phyloP scores from a whole-genome alignment of 2,329 filamentous ascomycete species.

The Pyrenochaeta sp. region DNA sequence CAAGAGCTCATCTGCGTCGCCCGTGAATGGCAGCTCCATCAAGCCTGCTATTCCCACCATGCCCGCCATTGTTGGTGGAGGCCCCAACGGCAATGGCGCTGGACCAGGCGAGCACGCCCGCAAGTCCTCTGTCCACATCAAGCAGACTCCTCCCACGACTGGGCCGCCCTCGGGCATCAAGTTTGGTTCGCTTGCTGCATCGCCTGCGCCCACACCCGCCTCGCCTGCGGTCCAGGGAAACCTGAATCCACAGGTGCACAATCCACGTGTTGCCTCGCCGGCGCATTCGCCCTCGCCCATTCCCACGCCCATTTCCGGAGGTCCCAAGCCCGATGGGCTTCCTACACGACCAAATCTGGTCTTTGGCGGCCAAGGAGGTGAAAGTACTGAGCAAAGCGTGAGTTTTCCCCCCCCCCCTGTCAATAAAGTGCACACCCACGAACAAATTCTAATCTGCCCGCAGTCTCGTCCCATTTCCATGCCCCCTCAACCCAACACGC shows the following conservation, averaged over 20 bases:
- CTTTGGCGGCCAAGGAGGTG: conserved; percentile 84
- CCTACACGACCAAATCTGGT: conserved; percentile 74
- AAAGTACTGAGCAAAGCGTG: conserved; percentile 74
- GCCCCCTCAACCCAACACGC: conserved; percentile 55
- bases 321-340: conserved; percentile 79
- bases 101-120: conserved; percentile 73
- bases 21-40: conserved; percentile 85
- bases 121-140: conserved; percentile 94
- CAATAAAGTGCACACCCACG: not conserved
- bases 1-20: conserved; percentile 64
- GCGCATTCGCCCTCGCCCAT: conserved; percentile 92
- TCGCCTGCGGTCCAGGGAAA: conserved; percentile 71
- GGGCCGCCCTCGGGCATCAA: conserved; percentile 69
- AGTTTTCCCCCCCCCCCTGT: conserved; percentile 52
- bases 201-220: conserved; percentile 71
- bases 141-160: conserved; percentile 72
- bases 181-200: conserved; percentile 77
- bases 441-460: conserved; percentile 25
- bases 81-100: conserved; percentile 70
- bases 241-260: conserved; percentile 62
- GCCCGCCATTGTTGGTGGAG: conserved; percentile 69
- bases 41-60: conserved; percentile 72
- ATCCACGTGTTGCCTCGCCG: conserved; percentile 82
- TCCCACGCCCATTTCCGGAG: conserved; percentile 86
- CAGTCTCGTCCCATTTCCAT: conserved; percentile 74